Base-by-base conservation (phyloP, 768 basidiomycete species). In the Hemileccinum rubropunctum region DNA sequence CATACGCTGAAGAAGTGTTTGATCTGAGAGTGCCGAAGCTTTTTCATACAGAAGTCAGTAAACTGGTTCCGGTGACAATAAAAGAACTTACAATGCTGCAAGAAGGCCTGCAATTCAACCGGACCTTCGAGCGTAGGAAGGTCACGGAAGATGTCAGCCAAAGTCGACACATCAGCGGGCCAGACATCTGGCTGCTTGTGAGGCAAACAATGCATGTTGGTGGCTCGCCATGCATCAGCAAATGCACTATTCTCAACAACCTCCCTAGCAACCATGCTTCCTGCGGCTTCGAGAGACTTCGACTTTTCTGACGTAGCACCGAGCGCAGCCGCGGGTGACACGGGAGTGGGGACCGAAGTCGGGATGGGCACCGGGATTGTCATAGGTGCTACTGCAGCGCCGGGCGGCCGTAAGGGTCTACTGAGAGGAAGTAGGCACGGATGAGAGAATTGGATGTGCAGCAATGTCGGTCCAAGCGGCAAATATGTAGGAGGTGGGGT, bases 311-410 rank as follows among this genome's bases (percentile, higher is more conserved):
- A 78, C 1, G 81, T 72, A 1, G 79, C 76, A 4, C 84, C 84
- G 28, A 88, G 69, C 1, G 74, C 73, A 1, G 86, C 85, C 4
- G 87, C 88, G 17, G 91, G 91, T 0, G 90, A 92, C 3, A 92
- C 88, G 1, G 91, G 91, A 0, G 91, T 93, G 1, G 88, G 89
- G 0, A 85, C 89, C n/a, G 78, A 77, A 3, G 73, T 72, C 3
- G 69, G 70, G 4, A 74, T 61, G 13, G 73, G 65, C 14, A 71
- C 61, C 0, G 73, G 68, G 4, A 75, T 71, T 54, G 71, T 71
- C 40, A 75, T 73, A 9, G 77, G 74, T 12, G 73, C 73, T 3
- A 78, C 72, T 21, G 74, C 74, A 10, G 78, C 72, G 1, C 76
- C 84, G 1, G 82, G 82, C 1, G 83, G 78, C 1, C 80, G 79